Base-by-base conservation (phyloP, 2,329 filamentous ascomycete genomes). In the Septoria petroselini region DNA sequence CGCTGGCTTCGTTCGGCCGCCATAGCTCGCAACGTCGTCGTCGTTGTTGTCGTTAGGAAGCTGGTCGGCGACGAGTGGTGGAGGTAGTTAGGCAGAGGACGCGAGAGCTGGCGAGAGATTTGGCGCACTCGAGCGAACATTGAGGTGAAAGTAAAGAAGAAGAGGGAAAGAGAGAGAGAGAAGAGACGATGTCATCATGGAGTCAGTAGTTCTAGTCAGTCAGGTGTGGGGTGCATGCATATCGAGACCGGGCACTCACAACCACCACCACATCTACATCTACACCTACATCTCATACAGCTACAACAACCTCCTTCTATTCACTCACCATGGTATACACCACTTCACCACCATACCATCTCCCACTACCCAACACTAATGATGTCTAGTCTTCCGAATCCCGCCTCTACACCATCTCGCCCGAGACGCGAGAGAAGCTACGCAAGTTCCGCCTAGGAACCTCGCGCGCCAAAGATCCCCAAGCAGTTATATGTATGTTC, bases 401-500 rank as follows among this genome's bases (percentile, higher is more conserved):
- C 55, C 80, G 90, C 62, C 80, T 97, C 56, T 97, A 95, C 75
- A 88, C 87, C 52, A 95, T 97, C 80, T 94, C 90, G 25, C 81
- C 83, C 58, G 88, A 93, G 73, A 95, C 89, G 38, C 93, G 86
- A 72, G 84, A 90, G 59, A 85, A 91, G 66, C 81, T 98, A 59
- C 86, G 88, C 70, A 97, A 96, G 73, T 98, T 98, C 75, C 87
- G 93, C 42, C 79, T 98, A 21, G 83, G 85, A 19, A 97, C 93
- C 2, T 96, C 91, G 27, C 79, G 93, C 58, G 84, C 89, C 44
- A 91, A 85, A 67, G 83, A 85, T 39, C 86, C 91, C 0, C 89
- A 96, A 74, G 93, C 91, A 54, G 83, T 94, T 55, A 95, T 98
- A 62, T 97, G 93, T 97, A 86, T 72, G 84, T 78, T 27, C 15